phyloP scores from a whole-genome alignment of 2,329 filamentous ascomycete species.

The Cladosporium sp. region DNA sequence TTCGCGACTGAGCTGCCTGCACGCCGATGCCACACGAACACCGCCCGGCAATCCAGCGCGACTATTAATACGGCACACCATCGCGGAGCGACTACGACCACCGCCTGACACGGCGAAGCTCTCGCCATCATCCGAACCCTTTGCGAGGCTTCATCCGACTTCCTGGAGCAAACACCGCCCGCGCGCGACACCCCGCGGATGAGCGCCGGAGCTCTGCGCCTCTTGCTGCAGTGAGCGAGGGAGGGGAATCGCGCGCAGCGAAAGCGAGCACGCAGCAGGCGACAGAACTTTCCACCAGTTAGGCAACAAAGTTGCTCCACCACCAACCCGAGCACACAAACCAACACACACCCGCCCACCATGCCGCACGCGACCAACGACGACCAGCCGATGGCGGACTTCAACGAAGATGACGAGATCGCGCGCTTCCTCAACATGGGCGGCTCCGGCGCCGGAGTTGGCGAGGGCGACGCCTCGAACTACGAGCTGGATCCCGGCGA shows the following conservation, averaged over 20 bases:
- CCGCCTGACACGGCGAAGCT: too few species aligned
- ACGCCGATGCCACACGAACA: not conserved
- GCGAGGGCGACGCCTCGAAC: slow-evolving; percentile 21
- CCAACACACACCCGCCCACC: slow-evolving; percentile 1
- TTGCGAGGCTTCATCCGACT: too few species aligned
- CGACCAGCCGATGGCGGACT: slow-evolving; percentile 12
- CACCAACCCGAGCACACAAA: not conserved
- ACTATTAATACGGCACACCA: not conserved
- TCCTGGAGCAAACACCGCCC: not conserved
- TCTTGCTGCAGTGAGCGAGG: not conserved
- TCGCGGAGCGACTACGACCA: not conserved
- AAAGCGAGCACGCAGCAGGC: too few species aligned
- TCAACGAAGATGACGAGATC: slow-evolving; percentile 26
- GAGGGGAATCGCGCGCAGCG: not conserved
- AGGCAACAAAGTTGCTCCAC: not conserved
- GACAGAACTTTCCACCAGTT: too few species aligned
- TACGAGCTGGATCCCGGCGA: slow-evolving; percentile 48
- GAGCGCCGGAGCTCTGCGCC: not conserved
- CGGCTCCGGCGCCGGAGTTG: slow-evolving; percentile 18
- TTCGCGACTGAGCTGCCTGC: not conserved
- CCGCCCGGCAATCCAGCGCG: not conserved
- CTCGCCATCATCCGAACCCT: too few species aligned
- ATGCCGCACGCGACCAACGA: slow-evolving; percentile 36
- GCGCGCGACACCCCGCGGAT: not conserved
- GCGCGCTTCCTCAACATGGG: slow-evolving; percentile 20